Evolutionary conservation across 306 rosid species (phyloP).

Genomic region (Pterocarpus santalinus): DNA sequence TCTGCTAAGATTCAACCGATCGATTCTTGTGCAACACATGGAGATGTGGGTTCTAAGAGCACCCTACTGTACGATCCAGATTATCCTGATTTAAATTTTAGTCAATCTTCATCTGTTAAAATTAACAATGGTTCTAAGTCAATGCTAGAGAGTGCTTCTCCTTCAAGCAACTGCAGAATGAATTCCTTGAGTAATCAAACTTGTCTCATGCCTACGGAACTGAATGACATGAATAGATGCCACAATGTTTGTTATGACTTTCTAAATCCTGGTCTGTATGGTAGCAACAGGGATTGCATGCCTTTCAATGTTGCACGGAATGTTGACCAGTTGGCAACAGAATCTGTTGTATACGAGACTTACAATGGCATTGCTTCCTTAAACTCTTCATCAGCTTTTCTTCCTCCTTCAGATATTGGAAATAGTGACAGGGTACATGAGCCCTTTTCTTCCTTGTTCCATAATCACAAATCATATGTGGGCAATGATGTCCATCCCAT

Average conservation of each 20-base stretch:
- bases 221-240: constrained; percentile 36
- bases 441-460: constrained; percentile 38
- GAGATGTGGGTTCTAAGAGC: constrained; percentile 44
- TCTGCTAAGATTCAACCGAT: constrained; percentile 43
- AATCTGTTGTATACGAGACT: constrained; percentile 39
- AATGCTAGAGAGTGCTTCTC: constrained; percentile 37
- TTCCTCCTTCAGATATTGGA: constrained; percentile 45
- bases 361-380: constrained; percentile 30
- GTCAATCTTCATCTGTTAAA: constrained; percentile 17
- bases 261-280: constrained; percentile 28
- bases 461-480: constrained; percentile 38
- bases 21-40: constrained; percentile 39
- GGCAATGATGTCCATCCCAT: constrained; percentile 35
- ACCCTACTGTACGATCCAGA: constrained; percentile 43
- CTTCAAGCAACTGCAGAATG: constrained; percentile 36
- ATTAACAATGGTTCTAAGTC: constrained; percentile 40
- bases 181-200: constrained; percentile 48
- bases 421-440: constrained; percentile 42
- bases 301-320: constrained; percentile 39
- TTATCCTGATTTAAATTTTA: constrained; percentile 38
- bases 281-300: constrained; percentile 30
- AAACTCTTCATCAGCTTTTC: constrained; percentile 33
- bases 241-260: constrained; percentile 37
- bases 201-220: constrained; percentile 31
- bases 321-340: constrained; percentile 45